Evolutionary conservation across 495 filamentous ascomycete species (phyloP), one percentile per base, ranked within the genome.

Genomic region (Hypomontagnella monticulosa): DNA sequence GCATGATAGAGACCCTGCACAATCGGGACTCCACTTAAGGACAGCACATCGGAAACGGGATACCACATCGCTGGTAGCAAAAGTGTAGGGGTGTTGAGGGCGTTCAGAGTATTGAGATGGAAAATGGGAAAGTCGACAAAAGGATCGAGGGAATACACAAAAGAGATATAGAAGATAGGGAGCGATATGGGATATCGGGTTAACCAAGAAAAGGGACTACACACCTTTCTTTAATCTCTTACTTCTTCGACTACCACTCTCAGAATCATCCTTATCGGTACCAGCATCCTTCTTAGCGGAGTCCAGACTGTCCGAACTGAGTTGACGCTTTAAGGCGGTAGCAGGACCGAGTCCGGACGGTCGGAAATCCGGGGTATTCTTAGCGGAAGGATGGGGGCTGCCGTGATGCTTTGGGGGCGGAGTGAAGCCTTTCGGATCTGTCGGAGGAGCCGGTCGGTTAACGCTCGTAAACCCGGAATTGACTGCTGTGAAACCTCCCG

Each of bases 221-320:
- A 69, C 83, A 95, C 91, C 93, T 85, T 97, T 97, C 77, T 94
- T 96, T 7, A 96, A 78, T 34, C 95, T 85, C 79, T 99, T 98
- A 75, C 93, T 97, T 52, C 94, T 87, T 57, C 96, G 84, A 57
- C 92, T 94, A 53, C 86, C 87, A 60, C 81, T 82, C 61, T 97
- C 92, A 5, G 78, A 81, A 40, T 93, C 89, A 18, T 87, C 85
- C 38, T 84, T 84, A 23, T 87, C 88, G 37, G 79, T 81, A 19
- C 88, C 85, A 4, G 75, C 79, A 33, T 87, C 88, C 60, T 82
- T 83, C 49, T 76, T 81, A 7, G 75, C 62, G 0, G 87, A 88
- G 57, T 85, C 82, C 8, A 81, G 34, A 71, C 84, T 90, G 23
- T 96, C 93, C 54, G 87, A 88, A 64, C 93, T 95, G 32, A 92